Base-by-base conservation (phyloP, 1,284 basidiomycete genomes). In the Cryptococcus sp. region DNA sequence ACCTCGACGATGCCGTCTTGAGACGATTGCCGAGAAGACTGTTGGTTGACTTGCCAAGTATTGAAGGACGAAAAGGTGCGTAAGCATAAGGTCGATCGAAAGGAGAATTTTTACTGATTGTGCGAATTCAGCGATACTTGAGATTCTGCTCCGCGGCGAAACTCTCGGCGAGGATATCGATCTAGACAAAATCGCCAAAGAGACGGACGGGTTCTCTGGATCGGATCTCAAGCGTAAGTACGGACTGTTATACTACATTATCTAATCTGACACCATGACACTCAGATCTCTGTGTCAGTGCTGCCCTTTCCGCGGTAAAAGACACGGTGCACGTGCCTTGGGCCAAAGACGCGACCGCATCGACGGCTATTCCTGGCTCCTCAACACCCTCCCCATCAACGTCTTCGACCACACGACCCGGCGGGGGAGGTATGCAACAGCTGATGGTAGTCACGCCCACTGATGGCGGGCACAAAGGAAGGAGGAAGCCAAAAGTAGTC, bases 181-280 rank as follows among this genome's bases (percentile, higher is more conserved):
- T 67, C 71, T 89, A 5, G 79, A 81, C 47, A 72, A 73, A 23
- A 78, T 94, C 22, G 89, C 90, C 3, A 84, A 83, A 72, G 83
- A 85, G 70, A 93, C 92, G 0, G 89, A 90, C 54, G 85, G 85
- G 58, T 95, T 92, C 78, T 94, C 92, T 54, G 92, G 92, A 17
- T 93, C 90, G n/a, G 92, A 95, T 76, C 80, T 95, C 58, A 94
- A 93, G 77, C 90, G 92, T 93, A 64, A 75, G 90, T 82, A 0
- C n/a, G n/a, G 10, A n/a, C 40, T 41, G 23, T 15, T 1, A 27
- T 30, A 25, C 10, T 6, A 25, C 16, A 25, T 40, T 52, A 25
- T n/a, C 16, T 16, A 19, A 38, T 38, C 54, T n/a, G 17, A 13
- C 40, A 20, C 15, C 20, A 6, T 42, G 16, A 19, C 27, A 4